These are phyloP conservation scores for Litchi chinensis DNA, from an alignment of 345 rosid genomes.

Conservation along the genomic window DNA sequence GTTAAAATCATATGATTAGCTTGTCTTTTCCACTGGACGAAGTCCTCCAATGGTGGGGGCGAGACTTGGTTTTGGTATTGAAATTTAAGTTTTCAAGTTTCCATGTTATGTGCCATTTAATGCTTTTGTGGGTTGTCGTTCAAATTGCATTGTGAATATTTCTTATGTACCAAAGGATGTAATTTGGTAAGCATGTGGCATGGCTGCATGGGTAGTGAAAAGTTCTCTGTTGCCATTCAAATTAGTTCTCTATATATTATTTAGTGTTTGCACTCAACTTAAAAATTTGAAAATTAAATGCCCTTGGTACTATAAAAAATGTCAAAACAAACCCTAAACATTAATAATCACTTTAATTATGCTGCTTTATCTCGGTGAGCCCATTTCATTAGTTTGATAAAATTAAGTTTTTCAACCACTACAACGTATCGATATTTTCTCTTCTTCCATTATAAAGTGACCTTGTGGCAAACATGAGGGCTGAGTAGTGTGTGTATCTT, in stretches of 20 bases:
- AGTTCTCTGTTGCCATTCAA: not conserved
- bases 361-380: too few relatives aligned
- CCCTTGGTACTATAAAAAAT: too few relatives aligned
- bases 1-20: not conserved
- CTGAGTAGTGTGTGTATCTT: too few relatives aligned
- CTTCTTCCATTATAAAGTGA: too few relatives aligned
- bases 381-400: too few relatives aligned
- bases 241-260: not conserved
- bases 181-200: not conserved
- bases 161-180: not conserved
- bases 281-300: too few relatives aligned
- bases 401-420: too few relatives aligned
- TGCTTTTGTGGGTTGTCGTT: not conserved
- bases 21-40: constrained; percentile 8
- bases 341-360: too few relatives aligned
- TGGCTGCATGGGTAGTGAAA: not conserved
- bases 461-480: too few relatives aligned
- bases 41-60: not conserved
- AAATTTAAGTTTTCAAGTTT: not conserved
- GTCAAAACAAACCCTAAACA: not conserved
- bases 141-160: not conserved
- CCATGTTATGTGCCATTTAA: not conserved
- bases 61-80: constrained; percentile 4
- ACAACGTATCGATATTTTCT: too few relatives aligned
- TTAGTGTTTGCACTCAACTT: too few relatives aligned